phyloP scores from a whole-genome alignment of 2,329 filamentous ascomycete species.

The Tothia fuscella region DNA sequence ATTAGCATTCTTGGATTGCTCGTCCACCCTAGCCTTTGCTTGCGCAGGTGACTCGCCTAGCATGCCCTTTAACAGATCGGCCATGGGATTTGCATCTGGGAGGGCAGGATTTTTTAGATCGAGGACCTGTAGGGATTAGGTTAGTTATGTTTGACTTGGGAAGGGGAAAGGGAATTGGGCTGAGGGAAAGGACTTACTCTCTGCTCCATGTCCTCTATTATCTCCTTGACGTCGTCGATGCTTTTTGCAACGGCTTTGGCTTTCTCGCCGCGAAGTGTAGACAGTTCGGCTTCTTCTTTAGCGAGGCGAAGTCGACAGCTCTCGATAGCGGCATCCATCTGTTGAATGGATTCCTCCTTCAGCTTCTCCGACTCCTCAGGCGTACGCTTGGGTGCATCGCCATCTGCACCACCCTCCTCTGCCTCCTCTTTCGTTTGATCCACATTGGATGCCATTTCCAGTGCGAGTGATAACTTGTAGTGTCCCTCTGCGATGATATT shows the following conservation, averaged over 20 bases:
- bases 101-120: conserved; percentile 39
- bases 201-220: conserved; percentile 68
- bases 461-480: conserved; percentile 87
- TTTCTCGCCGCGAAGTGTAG: conserved; percentile 39
- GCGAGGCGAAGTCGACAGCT: conserved; percentile 61
- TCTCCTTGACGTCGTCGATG: conserved; percentile 66
- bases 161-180: conserved; percentile 6
- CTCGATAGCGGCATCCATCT: conserved; percentile 63
- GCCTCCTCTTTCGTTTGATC: conserved; percentile 42
- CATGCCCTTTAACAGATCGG: conserved; percentile 52
- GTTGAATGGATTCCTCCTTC: conserved; percentile 56
- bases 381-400: conserved; percentile 29
- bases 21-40: conserved; percentile 52
- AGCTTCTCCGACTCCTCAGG: conserved; percentile 53
- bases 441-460: conserved; percentile 83
- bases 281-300: conserved; percentile 55
- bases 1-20: conserved; percentile 61
- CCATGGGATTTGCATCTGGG: conserved; percentile 2
- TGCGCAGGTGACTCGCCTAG: conserved; percentile 50
- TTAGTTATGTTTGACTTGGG: conserved; percentile 12
- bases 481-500: conserved; percentile 87
- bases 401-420: conserved; percentile 26
- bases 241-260: conserved; percentile 47
- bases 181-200: conserved; percentile 38
- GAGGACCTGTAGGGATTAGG: conserved; percentile 37